Evolutionary conservation across 2,329 filamentous ascomycete genomes (phyloP), one percentile per base, ranked within the genome.

Genomic region (Botrytis aclada): DNA sequence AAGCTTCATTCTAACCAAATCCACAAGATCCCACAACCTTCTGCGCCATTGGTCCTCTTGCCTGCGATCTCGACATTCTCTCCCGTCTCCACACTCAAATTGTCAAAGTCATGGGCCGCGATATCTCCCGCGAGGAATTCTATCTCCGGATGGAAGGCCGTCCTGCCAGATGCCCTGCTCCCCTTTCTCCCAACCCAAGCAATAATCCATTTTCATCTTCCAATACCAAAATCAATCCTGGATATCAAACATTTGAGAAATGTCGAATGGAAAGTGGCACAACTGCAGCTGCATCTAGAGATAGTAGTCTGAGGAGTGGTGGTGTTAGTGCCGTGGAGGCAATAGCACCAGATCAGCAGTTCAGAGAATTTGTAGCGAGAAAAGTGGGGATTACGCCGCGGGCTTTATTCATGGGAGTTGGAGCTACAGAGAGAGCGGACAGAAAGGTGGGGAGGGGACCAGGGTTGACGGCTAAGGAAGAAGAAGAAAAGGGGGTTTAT

Each of bases 101-200:
- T 0, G 45, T 71, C 1, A 18, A 47, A 58, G 70, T 61, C 45
- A 65, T 66, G 70, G 70, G 70, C 6, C 70, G 70, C 8, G 61
- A 71, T 14, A 25, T 71, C 3, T 56, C 70, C 18, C 70, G 61
- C 45, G 70, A 71, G 6, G 70, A 71, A 71, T 71, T 71, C 34
- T 71, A 71, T 58, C 61, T 71, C 20, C 34, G 70, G 8, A 65
- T 71, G 34, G 70, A 71, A 56, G 70, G 70, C 34, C 61, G 61
- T 34, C 60, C 70, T 4, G 70, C 61, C 29, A 56, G 65, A 41
- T 41, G 65, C 16, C 47, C 32, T 14, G 22, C 47, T 2, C 47
- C 65, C 6, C 39, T 67, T 39, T 56, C 65, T 32, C 47, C 65
- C n/a, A 56, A 41, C 41, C 10, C 47, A n/a, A 67, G 18, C 20